Evolutionary conservation across 345 rosid species (phyloP), one percentile per base, ranked within the genome.

Genomic region (Brassica carinata): DNA sequence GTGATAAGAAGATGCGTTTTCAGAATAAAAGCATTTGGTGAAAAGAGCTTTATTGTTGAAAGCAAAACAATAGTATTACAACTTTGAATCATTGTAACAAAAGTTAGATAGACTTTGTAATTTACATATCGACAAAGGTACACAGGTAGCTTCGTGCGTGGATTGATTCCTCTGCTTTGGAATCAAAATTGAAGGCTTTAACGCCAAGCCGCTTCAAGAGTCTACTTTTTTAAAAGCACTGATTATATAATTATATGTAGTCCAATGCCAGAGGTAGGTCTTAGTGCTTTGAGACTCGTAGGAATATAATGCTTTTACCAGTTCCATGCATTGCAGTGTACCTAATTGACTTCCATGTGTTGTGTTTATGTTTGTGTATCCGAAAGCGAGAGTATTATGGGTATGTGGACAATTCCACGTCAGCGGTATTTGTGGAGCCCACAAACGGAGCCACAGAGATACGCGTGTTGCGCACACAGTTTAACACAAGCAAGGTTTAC

Each of bases 381-480:
- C 55, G 38, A 31, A 26, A 36, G 23, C 58, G 38, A 70, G n/a
- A 18, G 75, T 18, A 43, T 15, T 1, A 27, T 14, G 66, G 8
- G 8, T 14, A 66, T 59, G 57, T 23, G 14, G 58, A 73, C 36
- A 36, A 14, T 29, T 48, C 81, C 82, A 78, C 72, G 82, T 78
- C 72, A 78, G 67, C 11, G 0, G 9, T 10, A 27, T 4, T 0
- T 53, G 72, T 53, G 58, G 81, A 71, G 7, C 72, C 77, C 45
- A 55, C 33, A 5, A 5, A 0, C 7, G 82, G 26, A 27, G 7
- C 30, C 11, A 36, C 4, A 71, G 77, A 72, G 67, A 10, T 10
- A 67, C 77, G 77, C 77, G 77, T 72, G 82, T 78, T 64, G 5
- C n/a, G 2, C 38, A 62, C 79, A 67, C 64, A 62, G 64, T 63